Evolutionary conservation across 1,284 basidiomycete species (phyloP), one percentile per base, ranked within the genome.

Genomic region (Spongispora temasekensis): DNA sequence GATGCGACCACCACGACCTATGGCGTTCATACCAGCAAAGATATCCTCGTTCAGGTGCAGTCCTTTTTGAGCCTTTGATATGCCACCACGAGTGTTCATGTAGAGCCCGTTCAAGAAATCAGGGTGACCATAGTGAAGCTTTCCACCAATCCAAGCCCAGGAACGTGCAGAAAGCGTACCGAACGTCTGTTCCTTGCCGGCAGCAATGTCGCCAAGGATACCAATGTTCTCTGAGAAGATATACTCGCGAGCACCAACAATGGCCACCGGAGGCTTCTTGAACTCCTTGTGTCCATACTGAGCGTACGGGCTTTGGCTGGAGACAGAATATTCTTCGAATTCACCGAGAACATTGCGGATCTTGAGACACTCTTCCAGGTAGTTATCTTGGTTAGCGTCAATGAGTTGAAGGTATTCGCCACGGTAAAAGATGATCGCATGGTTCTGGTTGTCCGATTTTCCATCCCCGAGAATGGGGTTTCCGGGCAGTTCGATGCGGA

Each of bases 211-310:
- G 77, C 97, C 97, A 54, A 99, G 84, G 70, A 99, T 97, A 86
- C 97, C 97, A 68, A 99, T 99, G 78, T 98, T 98, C 82, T 99
- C 97, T 55, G 97, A 99, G 82, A 99, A 99, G 76, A 99, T 98
- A 79, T 99, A 99, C 82, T 99, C 97, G 78, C 97, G 89, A 23
- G 97, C 95, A 77, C 97, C 97, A 64, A 99, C 91, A 70, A 99
- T 99, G 21, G 97, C 97, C 35, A 99, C 94, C 19, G 97, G 97
- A 55, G 91, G 78, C 68, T 88, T 88, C 75, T 86, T 87, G 82
- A 96, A 95, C 69, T 97, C 93, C 74, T 91, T 88, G 71, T 90
- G 85, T 62, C 91, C 90, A 84, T 90, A 93, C 63, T 91, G 87
- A 23, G 93, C 91, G 76, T 99, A 99, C 13, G 97, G 97, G 68